phyloP scores from a whole-genome alignment of 306 rosid species.

The Rosa lucieae region DNA sequence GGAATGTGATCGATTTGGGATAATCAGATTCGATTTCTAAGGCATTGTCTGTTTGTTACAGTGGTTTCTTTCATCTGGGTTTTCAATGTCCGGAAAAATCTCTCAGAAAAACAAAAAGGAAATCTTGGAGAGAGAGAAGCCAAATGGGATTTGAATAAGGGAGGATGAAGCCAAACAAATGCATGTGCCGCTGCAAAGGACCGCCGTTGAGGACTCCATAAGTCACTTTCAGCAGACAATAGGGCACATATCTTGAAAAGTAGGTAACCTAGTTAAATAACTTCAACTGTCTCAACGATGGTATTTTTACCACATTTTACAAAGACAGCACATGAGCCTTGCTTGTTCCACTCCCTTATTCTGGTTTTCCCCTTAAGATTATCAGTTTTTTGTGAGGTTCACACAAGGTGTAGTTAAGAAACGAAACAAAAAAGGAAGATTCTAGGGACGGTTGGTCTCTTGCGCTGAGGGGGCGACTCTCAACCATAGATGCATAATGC shows the following conservation, averaged over 20 bases:
- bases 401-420: background rate
- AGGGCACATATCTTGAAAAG: constrained; percentile 23
- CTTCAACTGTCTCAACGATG: background rate
- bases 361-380: background rate
- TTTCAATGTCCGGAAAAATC: constrained; percentile 14
- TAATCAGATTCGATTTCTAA: constrained; percentile 17
- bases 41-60: constrained; percentile 22
- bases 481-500: background rate
- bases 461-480: background rate
- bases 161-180: constrained; percentile 34
- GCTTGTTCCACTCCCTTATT: background rate
- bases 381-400: background rate
- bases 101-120: background rate
- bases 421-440: background rate
- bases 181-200: constrained; percentile 66
- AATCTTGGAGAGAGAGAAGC: constrained; percentile 28
- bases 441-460: background rate
- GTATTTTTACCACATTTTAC: background rate
- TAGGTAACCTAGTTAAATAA: background rate
- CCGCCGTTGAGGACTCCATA: constrained; percentile 34
- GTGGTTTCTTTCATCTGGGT: constrained; percentile 33
- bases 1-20: background rate
- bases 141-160: constrained; percentile 42
- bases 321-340: background rate
- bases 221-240: constrained; percentile 44